Base-by-base conservation (phyloP, 345 rosid genomes). In the Eucalyptus regnans region DNA sequence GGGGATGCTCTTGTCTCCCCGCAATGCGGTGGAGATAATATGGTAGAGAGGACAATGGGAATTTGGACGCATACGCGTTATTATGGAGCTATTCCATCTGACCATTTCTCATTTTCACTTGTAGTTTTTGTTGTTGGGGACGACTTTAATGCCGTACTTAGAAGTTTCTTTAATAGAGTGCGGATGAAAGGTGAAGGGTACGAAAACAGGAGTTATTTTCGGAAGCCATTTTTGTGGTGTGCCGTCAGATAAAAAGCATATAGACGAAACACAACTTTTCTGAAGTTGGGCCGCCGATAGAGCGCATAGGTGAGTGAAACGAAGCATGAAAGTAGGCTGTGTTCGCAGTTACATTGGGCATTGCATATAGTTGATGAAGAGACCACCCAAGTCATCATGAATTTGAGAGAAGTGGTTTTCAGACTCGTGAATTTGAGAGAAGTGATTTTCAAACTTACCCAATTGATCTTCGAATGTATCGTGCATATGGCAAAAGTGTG, bases 1-100 rank as follows among this genome's bases (percentile, higher is more conserved):
- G 71, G 98, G 92, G 71, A 94, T 96, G 99, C 89, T 96, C 60
- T 83, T 97, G 94, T 93, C 99, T 7, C 99, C 98, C 97, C 96
- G 56, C 93, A 90, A 48, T 60, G 91, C 48, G 88, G 56, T 12
- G 91, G 66, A n/a, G 89, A 86, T 6, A 86, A 25, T 88, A 90
- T 22, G 86, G 64, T 31, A 44, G 86, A 48, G 91, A 33, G 20
- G 92, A 93, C 18, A 93, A 92, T 62, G 31, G 88, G n/a, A 94
- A 91, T 27, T 89, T 23, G 7, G 91, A 90, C n/a, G 93, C 62
- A 87, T 96, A 93, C 89, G 89, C 93, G 91, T 87, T 94, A 41
- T 86, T 96, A 9, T 96, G 97, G 99, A 96, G 94, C 66, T 94
- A 64, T 50, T 52, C 68, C 66, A 31, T 20, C 8, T 68, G 5